Percentiles rank a stretch among this genome's conserved stretches.
These are phyloP conservation scores for Neurospora tetrasperma DNA, from an alignment of 495 filamentous ascomycete species.

Conservation along the genomic window DNA sequence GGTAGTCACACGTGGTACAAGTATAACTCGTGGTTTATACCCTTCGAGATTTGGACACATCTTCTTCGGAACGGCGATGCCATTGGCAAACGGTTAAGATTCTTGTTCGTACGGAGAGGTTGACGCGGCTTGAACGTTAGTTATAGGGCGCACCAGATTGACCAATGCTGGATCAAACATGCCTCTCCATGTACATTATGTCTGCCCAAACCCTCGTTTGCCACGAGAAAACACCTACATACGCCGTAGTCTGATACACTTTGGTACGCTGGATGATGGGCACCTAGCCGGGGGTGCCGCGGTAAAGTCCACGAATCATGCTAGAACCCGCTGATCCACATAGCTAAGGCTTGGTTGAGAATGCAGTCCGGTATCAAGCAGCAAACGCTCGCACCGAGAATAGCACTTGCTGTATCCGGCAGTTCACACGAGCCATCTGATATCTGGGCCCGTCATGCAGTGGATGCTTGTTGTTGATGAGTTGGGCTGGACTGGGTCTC, in stretches of 20 bases:
- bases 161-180: not conserved
- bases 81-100: not conserved
- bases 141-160: not conserved
- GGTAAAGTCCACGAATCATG: conserved; percentile 22
- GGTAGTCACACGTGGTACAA: conserved; percentile 23
- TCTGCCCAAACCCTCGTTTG: not conserved
- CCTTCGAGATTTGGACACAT: not conserved
- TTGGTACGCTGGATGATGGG: conserved; percentile 2
- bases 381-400: not conserved
- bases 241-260: not conserved
- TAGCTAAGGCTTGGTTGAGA: conserved; percentile 9
- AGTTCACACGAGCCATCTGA: not conserved
- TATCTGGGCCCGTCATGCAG: conserved; percentile 3
- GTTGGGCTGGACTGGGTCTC: conserved; percentile 7
- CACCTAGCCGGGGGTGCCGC: conserved; percentile 11
- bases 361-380: not conserved
- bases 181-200: not conserved
- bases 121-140: not conserved
- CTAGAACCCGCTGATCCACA: conserved; percentile 16
- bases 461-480: conserved; percentile 2
- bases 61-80: not conserved
- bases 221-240: conserved; percentile 7
- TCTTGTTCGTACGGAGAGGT: not conserved
- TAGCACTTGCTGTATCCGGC: not conserved
- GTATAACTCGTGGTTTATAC: not conserved